Conservation (phyloP, 345 rosid genomes). For the Rhodamnia argentea region DNA sequence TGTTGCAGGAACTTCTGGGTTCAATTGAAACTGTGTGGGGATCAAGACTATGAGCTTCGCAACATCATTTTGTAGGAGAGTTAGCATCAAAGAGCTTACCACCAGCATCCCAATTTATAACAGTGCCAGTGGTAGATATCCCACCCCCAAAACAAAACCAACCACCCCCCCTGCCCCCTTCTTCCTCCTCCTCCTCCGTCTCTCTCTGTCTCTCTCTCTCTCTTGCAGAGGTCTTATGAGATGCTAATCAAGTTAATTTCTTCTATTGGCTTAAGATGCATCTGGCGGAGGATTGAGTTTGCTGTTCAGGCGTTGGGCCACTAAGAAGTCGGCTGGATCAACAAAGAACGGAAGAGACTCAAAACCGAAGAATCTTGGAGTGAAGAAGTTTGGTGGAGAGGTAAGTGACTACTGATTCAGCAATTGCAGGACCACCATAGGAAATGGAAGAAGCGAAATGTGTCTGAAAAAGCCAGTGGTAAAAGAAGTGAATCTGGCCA, state of each 20-base stretch:
- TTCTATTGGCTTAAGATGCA: conserved; percentile 21
- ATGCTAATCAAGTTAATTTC: neutral
- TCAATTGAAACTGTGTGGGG: neutral
- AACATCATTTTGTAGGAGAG: conserved; percentile 13
- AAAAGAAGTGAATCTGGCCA: neutral
- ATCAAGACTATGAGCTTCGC: conserved; percentile 8
- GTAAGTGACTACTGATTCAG: conserved; percentile 8
- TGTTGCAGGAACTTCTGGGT: neutral
- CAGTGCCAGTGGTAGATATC: conserved; percentile 7
- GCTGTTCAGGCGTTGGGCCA: conserved; percentile 78
- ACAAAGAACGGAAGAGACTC: conserved; percentile 88
- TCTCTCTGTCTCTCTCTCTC: too few species aligned
- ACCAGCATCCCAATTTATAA: conserved; percentile 11
- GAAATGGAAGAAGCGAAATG: neutral
- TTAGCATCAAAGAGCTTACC: conserved; percentile 15
- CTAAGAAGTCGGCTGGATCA: conserved; percentile 76
- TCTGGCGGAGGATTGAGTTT: conserved; percentile 55
- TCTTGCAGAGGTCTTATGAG: neutral
- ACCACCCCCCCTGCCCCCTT: too few species aligned
- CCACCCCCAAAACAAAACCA: neutral
- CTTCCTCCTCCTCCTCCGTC: too few species aligned
- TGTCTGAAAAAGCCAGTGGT: neutral
- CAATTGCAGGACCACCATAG: neutral
- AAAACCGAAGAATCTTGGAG: conserved; percentile 82
- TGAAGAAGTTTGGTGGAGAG: conserved; percentile 94